phyloP scores from a whole-genome alignment of 139 green algal species.

The Coelastrella sp. region DNA sequence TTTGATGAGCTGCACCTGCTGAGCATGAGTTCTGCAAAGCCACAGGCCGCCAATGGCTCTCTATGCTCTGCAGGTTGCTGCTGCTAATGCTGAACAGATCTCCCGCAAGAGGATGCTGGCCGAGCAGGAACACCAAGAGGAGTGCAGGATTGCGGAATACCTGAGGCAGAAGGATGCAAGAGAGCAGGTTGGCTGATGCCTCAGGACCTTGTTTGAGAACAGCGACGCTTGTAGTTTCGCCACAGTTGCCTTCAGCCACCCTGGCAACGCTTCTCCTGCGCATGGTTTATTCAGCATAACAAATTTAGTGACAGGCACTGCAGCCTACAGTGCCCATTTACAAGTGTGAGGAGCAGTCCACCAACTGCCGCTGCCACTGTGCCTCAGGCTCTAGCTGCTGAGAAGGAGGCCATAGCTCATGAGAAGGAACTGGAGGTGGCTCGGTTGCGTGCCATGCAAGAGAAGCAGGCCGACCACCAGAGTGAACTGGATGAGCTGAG shows the following conservation, averaged over 20 bases:
- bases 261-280: neutral
- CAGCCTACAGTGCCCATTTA: neutral
- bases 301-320: too few relatives aligned
- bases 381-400: conserved; percentile 62
- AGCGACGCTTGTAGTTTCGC: neutral
- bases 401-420: conserved; percentile 78
- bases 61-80: conserved; percentile 66
- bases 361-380: neutral
- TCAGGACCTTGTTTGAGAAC: neutral
- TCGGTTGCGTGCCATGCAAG: conserved; percentile 84
- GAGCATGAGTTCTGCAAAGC: too few relatives aligned
- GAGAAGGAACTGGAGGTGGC: conserved; percentile 91
- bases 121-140: conserved; percentile 81
- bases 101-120: conserved; percentile 76
- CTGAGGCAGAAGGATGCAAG: conserved; percentile 74
- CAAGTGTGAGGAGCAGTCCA: neutral
- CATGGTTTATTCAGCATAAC: too few relatives aligned
- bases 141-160: conserved; percentile 84
- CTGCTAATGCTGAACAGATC: conserved; percentile 83
- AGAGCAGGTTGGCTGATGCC: conserved; percentile 65
- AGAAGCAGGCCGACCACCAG: conserved; percentile 82
- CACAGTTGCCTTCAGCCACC: neutral
- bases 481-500: conserved; percentile 89
- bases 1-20: too few relatives aligned
- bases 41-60: too few relatives aligned